phyloP scores from a whole-genome alignment of 129 eudicot species.

The Saussurea involucrata region DNA sequence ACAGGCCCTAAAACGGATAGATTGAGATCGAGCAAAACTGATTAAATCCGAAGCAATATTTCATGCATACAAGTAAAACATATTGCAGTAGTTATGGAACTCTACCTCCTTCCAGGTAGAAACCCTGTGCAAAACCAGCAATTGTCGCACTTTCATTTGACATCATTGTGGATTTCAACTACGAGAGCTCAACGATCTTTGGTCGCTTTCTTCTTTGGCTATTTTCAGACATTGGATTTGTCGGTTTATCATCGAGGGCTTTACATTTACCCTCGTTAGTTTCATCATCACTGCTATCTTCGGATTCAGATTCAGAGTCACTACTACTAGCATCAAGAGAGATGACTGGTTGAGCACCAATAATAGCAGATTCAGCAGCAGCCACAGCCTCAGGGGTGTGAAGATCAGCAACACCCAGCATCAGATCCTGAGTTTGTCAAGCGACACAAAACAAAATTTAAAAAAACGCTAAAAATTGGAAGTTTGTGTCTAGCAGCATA shows the following conservation, averaged over 20 bases:
- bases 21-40: neutral
- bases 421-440: conserved; percentile 53
- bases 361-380: conserved; percentile 84
- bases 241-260: conserved; percentile 21
- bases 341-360: conserved; percentile 49
- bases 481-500: neutral
- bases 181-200: conserved; percentile 72
- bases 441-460: neutral
- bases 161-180: neutral
- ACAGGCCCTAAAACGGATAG: neutral
- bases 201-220: conserved; percentile 38
- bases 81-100: neutral
- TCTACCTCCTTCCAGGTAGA: neutral
- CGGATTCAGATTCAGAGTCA: conserved; percentile 32
- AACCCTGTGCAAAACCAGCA: neutral
- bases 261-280: conserved; percentile 8
- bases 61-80: neutral
- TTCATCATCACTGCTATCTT: conserved; percentile 36
- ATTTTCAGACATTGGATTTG: conserved; percentile 15
- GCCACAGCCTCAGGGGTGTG: conserved; percentile 87
- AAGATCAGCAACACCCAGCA: conserved; percentile 91
- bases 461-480: neutral
- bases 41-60: neutral
- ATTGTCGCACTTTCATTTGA: conserved; percentile 10
- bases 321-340: conserved; percentile 26